Conservation (phyloP, 225 moss, liverwort and hornwort genomes). For the Bryoerythrophyllum caledonicum region DNA sequence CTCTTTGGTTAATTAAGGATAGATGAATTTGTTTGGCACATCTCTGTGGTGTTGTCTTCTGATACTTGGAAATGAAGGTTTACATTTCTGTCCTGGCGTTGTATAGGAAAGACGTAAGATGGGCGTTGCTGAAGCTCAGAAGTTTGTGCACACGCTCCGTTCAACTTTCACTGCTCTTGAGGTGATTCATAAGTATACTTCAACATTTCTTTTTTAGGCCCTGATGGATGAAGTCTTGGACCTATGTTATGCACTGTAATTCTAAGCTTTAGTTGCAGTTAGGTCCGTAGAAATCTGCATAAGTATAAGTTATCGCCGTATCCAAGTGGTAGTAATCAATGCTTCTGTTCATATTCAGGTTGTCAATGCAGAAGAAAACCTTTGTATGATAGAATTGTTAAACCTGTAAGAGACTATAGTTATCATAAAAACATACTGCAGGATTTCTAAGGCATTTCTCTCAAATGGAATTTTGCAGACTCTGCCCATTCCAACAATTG, state of each 20-base stretch:
- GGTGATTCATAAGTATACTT: constrained; percentile 41
- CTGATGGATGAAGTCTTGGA: background rate
- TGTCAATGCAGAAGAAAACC: constrained; percentile 4
- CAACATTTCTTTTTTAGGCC: background rate
- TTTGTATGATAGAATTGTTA: no score
- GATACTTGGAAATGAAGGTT: constrained; percentile 21
- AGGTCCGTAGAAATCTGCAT: background rate
- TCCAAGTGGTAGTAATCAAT: constrained; percentile 5
- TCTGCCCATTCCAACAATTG: constrained; percentile 92
- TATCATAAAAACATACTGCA: background rate
- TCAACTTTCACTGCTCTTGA: constrained; percentile 89
- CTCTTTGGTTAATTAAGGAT: constrained; percentile 1
- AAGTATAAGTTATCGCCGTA: background rate
- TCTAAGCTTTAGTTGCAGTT: constrained; percentile 11
- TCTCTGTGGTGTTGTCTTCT: constrained; percentile 10
- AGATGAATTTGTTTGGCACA: constrained; percentile 3
- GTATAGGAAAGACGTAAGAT: constrained; percentile 91
- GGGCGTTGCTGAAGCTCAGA: constrained; percentile 87
- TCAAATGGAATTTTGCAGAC: constrained; percentile 46
- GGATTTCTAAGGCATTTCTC: constrained; percentile 14
- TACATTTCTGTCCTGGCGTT: constrained; percentile 9
- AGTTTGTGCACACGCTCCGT: constrained; percentile 86
- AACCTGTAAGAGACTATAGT: background rate
- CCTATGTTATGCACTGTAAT: background rate
- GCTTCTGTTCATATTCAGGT: constrained; percentile 23